phyloP scores from a whole-genome alignment of 2,329 filamentous ascomycete genomes.

The Madurella fahalii region DNA sequence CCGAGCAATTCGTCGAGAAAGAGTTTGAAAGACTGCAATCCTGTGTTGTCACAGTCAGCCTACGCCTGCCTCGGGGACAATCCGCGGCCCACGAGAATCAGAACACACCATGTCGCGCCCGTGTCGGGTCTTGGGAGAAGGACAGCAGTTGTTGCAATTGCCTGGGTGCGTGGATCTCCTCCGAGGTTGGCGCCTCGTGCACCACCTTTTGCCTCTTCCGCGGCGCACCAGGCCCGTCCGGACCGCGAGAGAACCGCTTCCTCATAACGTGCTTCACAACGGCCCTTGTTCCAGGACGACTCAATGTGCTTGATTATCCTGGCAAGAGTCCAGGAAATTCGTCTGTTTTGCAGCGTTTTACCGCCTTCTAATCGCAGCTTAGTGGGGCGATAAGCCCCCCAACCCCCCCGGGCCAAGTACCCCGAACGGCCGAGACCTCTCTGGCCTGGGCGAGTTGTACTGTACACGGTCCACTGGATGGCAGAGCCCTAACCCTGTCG shows the following conservation, averaged over 20 bases:
- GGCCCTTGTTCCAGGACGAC: neutral
- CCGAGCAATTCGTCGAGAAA: conserved; percentile 64
- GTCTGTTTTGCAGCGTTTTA: conserved; percentile 16
- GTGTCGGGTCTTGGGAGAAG: conserved; percentile 66
- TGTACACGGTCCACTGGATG: no score
- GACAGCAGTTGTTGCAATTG: conserved; percentile 66
- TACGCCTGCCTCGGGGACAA: no score
- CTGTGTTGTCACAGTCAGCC: conserved; percentile 33
- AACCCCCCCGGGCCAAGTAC: neutral
- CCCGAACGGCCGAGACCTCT: no score
- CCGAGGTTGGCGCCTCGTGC: conserved; percentile 54
- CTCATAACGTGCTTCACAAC: conserved; percentile 34
- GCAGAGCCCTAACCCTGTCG: no score
- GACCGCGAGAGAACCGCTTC: conserved; percentile 40
- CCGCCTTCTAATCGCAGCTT: conserved; percentile 18
- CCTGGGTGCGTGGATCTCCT: conserved; percentile 58
- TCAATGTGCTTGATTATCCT: neutral
- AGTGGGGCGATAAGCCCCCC: conserved; percentile 13
- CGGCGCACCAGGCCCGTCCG: conserved; percentile 39
- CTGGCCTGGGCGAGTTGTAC: no score
- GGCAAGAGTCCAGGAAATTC: conserved; percentile 16
- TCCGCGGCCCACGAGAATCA: neutral
- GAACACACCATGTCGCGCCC: conserved; percentile 60
- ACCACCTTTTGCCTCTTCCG: conserved; percentile 55
- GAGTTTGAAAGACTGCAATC: conserved; percentile 64